phyloP scores from a whole-genome alignment of 2,329 filamentous ascomycete genomes.

The Sporothrix luriei region DNA sequence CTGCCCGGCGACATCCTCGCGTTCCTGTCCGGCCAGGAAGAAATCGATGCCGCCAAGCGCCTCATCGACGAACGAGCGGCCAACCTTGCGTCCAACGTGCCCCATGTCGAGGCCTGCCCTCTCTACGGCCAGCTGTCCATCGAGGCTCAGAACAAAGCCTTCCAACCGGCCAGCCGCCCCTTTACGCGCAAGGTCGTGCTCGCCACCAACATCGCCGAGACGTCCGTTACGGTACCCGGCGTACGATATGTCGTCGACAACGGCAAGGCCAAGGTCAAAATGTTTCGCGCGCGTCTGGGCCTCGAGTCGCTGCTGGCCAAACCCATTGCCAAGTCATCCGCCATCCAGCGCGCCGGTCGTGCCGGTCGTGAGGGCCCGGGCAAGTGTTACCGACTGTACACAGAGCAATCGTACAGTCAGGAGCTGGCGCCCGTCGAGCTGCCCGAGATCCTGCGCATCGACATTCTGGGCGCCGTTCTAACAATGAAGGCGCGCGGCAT shows the following conservation, averaged over 20 bases:
- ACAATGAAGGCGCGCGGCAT: slow-evolving; percentile 94
- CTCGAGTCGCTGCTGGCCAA: slow-evolving; percentile 90
- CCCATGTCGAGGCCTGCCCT: slow-evolving; percentile 72
- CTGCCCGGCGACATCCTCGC: slow-evolving; percentile 93
- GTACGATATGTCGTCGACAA: slow-evolving; percentile 90
- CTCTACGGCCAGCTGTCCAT: slow-evolving; percentile 90
- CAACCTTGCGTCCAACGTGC: slow-evolving; percentile 72
- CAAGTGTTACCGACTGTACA: slow-evolving; percentile 88
- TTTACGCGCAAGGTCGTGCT: slow-evolving; percentile 85
- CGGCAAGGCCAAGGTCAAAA: slow-evolving; percentile 92
- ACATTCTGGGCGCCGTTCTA: slow-evolving; percentile 80
- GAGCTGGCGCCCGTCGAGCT: slow-evolving; percentile 70
- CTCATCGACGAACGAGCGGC: slow-evolving; percentile 78
- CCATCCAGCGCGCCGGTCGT: slow-evolving; percentile 86
- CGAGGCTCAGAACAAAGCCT: slow-evolving; percentile 81
- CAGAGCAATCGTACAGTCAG: slow-evolving; percentile 70
- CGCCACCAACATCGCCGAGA: slow-evolving; percentile 97
- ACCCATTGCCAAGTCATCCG: slow-evolving; percentile 89
- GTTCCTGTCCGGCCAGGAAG: slow-evolving; percentile 90
- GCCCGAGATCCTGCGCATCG: slow-evolving; percentile 88
- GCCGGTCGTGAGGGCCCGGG: slow-evolving; percentile 90
- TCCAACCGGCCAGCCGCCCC: slow-evolving; percentile 70
- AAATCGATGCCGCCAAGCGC: slow-evolving; percentile 79
- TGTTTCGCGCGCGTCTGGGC: slow-evolving; percentile 80
- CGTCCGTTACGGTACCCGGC: slow-evolving; percentile 91